phyloP scores from a whole-genome alignment of 352 stramenopile species.

The Phytophthora lateralis region DNA sequence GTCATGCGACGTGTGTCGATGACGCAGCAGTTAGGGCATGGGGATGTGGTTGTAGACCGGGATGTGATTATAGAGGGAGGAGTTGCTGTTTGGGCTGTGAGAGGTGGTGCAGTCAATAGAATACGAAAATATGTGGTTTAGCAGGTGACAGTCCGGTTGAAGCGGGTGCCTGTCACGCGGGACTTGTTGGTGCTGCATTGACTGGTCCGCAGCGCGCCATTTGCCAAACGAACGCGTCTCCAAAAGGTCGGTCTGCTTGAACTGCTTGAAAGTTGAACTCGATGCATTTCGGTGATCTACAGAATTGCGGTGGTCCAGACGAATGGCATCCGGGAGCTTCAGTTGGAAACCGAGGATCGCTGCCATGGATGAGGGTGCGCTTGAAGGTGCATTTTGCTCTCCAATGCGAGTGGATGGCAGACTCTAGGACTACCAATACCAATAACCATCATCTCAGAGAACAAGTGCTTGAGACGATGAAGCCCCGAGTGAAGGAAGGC shows the following conservation, averaged over 20 bases:
- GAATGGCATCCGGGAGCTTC: too few relatives aligned
- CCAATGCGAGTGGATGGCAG: too few relatives aligned
- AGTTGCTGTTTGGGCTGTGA: too few relatives aligned
- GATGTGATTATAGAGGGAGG: conserved; percentile 7
- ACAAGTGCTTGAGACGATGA: not conserved
- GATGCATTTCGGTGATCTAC: conserved; percentile 22
- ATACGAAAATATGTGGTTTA: not conserved
- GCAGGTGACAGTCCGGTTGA: conserved; percentile 1
- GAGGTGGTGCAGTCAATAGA: conserved; percentile 4
- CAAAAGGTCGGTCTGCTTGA: not conserved
- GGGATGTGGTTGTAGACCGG: conserved; percentile 5
- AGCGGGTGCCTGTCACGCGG: conserved; percentile 2
- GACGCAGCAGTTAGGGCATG: conserved; percentile 13
- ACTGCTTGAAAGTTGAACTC: conserved; percentile 2
- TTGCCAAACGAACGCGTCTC: not conserved
- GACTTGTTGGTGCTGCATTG: too few relatives aligned
- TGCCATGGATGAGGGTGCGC: not conserved
- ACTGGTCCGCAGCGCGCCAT: conserved; percentile 4
- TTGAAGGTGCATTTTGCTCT: not conserved
- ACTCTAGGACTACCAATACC: too few relatives aligned
- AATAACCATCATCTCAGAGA: not conserved
- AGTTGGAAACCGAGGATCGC: not conserved
- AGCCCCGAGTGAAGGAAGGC: too few relatives aligned
- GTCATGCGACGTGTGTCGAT: conserved; percentile 30
- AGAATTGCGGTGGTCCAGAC: conserved; percentile 16